phyloP scores from a whole-genome alignment of 225 moss, liverwort and hornwort genomes.

The Takakia lepidozioides region DNA sequence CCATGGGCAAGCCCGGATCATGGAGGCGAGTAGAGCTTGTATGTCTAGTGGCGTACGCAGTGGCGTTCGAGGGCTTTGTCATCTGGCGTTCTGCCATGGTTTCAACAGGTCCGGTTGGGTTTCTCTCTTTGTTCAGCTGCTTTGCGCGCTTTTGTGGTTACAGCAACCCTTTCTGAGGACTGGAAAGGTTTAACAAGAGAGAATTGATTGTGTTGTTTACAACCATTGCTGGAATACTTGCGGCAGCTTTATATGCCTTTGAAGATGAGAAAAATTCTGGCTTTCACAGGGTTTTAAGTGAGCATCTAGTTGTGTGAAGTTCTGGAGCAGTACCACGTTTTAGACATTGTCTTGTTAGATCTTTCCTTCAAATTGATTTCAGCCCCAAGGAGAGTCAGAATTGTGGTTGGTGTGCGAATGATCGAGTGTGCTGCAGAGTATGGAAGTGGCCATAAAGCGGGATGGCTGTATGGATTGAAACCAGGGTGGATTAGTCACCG shows the following conservation, averaged over 20 bases:
- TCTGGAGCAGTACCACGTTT: background rate
- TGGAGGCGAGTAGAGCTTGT: conserved; percentile 29
- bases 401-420: conserved; percentile 1
- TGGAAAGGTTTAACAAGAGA: too few relatives aligned
- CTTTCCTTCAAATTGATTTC: background rate
- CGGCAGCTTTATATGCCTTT: too few relatives aligned
- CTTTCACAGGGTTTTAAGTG: background rate
- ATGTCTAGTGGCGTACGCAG: conserved; percentile 27
- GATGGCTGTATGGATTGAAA: conserved; percentile 29
- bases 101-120: too few relatives aligned
- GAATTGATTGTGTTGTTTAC: too few relatives aligned
- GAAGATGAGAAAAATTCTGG: background rate
- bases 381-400: background rate
- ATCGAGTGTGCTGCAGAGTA: conserved; percentile 22
- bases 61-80: conserved; percentile 18
- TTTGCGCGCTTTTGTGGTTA: too few relatives aligned
- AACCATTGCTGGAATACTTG: too few relatives aligned
- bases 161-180: too few relatives aligned
- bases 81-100: conserved; percentile 19
- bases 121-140: too few relatives aligned
- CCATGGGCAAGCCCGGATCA: too few relatives aligned
- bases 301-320: background rate
- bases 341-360: background rate
- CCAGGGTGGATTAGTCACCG: conserved; percentile 35
- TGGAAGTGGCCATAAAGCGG: conserved; percentile 20